Evolutionary conservation across 169 alveolate genomes (phyloP), one percentile per base, ranked within the genome.

Genomic region (Eimeria praecox): DNA sequence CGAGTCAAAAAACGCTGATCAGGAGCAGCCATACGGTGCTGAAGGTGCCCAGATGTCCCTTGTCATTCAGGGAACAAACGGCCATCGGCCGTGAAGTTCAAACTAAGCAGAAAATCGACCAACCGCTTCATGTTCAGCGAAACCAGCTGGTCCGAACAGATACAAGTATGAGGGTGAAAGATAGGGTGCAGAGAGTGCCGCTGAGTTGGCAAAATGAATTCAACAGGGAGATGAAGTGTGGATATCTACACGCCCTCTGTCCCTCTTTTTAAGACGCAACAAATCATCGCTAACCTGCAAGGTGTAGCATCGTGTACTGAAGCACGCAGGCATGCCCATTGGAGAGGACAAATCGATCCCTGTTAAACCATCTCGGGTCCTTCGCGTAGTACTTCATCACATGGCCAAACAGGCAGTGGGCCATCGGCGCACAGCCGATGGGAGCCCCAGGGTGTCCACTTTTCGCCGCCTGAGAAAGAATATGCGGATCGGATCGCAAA

Each of bases 381-480:
- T 96, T 96, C 54, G 96, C 94, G 92, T 95, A 83, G 62, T 91
- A 96, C 88, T 96, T 94, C 98, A 97, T 96, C 73, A 95, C 96
- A 77, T 97, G 95, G 89, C 97, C 98, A 96, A 97, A 97, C 87
- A 97, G 92, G 20, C 97, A 97, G 82, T 97, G 98, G 56, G 98
- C 98, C 96, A 97, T 96, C 46, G 98, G 98, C 35, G 98, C 98
- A 96, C 98, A 97, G 33, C 98, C 98, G 80, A 97, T 97, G 27
- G 98, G 98, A 44, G 98, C 98, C 40, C 98, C 98, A 62, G 97
- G 98, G 88, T 97, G 98, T 14, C 98, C 98, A 78, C 97, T 96
- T 64, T 97, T 97, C 59, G 98, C 98, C 24, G 75, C 71, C 96
- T 96, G 83, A 46, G 96, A 5, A 59, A 18, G 90, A 83, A 89